Percentiles rank a stretch among this genome's conserved stretches.
Conservation (phyloP, 192 early-diverging fungal species). For the Ambispora gerdemannii region DNA sequence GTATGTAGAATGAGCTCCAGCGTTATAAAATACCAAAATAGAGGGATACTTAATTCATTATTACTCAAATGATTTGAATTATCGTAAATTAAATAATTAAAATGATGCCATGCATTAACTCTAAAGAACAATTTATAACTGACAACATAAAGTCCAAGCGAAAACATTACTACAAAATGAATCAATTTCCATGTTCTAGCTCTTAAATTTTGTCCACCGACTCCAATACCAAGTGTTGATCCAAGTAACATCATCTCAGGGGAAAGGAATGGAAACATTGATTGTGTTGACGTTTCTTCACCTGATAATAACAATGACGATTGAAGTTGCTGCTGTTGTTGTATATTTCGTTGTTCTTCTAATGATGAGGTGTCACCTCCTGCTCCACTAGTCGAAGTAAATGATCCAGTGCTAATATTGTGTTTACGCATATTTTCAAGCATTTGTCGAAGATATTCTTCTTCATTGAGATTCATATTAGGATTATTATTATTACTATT, state of each 20-base stretch:
- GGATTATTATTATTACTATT: not conserved
- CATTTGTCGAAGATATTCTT: constrained; percentile 13
- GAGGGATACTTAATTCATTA: constrained; percentile 34
- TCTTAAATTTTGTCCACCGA: constrained; percentile 35
- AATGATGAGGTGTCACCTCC: not conserved
- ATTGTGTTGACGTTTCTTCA: not conserved
- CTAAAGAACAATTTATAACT: constrained; percentile 35
- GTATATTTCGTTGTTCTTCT: not conserved
- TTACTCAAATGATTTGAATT: not conserved
- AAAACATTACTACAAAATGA: constrained; percentile 45
- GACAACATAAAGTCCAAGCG: constrained; percentile 44
- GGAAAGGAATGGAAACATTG: not conserved
- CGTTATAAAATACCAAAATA: constrained; percentile 60
- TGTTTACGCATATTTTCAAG: constrained; percentile 6
- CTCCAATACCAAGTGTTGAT: not conserved
- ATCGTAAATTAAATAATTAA: constrained; percentile 3
- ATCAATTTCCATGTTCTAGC: constrained; percentile 50
- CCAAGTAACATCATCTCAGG: not conserved
- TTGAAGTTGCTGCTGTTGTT: constrained; percentile 23
- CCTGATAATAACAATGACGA: too few species aligned
- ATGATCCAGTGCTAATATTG: constrained; percentile 22
- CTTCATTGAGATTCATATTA: not conserved
- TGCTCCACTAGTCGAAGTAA: constrained; percentile 19
- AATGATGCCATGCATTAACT: constrained; percentile 19
- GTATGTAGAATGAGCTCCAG: constrained; percentile 51